Conservation (phyloP, 2,329 filamentous ascomycete genomes). For the Fusarium phyllophilum region DNA sequence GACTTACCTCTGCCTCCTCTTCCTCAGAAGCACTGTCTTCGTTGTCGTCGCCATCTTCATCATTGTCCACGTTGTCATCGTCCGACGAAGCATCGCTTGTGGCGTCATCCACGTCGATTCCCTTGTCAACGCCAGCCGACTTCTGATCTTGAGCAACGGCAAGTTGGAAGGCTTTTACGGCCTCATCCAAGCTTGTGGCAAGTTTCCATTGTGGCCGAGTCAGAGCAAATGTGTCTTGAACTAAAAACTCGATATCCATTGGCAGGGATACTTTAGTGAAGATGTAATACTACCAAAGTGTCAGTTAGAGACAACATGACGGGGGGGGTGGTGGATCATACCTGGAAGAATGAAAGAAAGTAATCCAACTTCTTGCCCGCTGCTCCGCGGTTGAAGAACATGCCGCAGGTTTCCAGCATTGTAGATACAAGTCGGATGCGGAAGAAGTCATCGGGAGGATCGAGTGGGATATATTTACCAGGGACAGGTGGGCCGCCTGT, state of each 20-base stretch:
- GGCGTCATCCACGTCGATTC: constrained; percentile 75
- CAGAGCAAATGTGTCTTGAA: constrained; percentile 89
- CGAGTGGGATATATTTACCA: constrained; percentile 79
- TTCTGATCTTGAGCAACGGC: constrained; percentile 93
- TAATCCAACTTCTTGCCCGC: constrained; percentile 98
- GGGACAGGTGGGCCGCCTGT: constrained; percentile 81
- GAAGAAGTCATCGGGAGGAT: constrained; percentile 94
- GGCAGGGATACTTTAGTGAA: constrained; percentile 88
- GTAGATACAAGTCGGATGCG: constrained; percentile 90
- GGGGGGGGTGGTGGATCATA: constrained; percentile 43
- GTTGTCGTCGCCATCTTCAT: constrained; percentile 71
- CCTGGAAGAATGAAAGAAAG: constrained; percentile 94
- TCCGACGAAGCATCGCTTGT: constrained; percentile 78
- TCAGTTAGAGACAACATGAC: not conserved
- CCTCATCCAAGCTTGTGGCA: constrained; percentile 82
- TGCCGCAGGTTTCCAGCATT: constrained; percentile 92
- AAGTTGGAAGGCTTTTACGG: constrained; percentile 82
- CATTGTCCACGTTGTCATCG: constrained; percentile 76
- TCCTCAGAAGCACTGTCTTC: constrained; percentile 70
- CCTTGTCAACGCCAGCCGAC: constrained; percentile 75
- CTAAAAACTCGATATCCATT: constrained; percentile 97
- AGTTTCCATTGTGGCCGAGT: constrained; percentile 94
- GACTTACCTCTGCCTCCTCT: constrained; percentile 66
- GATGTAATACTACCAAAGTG: constrained; percentile 79
- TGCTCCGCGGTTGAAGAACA: constrained; percentile 93